Percentiles rank a stretch among this genome's conserved stretches.
phyloP scores from a whole-genome alignment of 345 rosid genomes.

The Rhodomyrtus tomentosa region DNA sequence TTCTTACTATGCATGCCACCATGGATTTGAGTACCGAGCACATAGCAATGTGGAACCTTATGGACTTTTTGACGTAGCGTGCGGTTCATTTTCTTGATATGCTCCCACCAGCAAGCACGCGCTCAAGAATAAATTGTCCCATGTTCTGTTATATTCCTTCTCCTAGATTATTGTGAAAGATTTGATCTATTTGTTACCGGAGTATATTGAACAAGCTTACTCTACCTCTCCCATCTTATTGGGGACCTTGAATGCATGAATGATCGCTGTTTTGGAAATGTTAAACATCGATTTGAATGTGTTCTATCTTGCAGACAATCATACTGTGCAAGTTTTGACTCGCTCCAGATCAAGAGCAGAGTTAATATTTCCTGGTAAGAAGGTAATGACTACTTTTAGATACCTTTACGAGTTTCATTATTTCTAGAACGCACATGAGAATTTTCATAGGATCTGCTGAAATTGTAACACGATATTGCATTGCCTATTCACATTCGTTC shows the following conservation, averaged over 20 bases:
- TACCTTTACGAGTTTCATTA: background rate
- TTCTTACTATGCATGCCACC: background rate
- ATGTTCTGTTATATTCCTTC: background rate
- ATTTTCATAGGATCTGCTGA: background rate
- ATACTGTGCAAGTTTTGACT: conserved; percentile 60
- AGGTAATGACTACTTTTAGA: conserved; percentile 45
- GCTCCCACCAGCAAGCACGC: background rate
- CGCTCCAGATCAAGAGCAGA: conserved; percentile 82
- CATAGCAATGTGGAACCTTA: background rate
- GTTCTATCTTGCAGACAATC: conserved; percentile 42
- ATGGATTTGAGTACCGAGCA: background rate
- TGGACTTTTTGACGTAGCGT: background rate
- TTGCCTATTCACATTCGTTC: background rate
- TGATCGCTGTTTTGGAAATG: background rate
- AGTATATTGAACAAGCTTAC: background rate
- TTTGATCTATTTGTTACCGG: background rate
- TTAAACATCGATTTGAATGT: background rate
- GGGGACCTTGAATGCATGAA: background rate
- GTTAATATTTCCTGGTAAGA: conserved; percentile 94
- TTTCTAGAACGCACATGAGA: background rate
- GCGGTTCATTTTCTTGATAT: background rate
- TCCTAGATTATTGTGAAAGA: background rate
- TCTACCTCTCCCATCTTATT: background rate
- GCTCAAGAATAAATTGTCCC: background rate
- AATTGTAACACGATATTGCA: background rate